These are phyloP conservation scores for Thraustochytrium striatum DNA, from an alignment of 352 stramenopile species.

Conservation along the genomic window DNA sequence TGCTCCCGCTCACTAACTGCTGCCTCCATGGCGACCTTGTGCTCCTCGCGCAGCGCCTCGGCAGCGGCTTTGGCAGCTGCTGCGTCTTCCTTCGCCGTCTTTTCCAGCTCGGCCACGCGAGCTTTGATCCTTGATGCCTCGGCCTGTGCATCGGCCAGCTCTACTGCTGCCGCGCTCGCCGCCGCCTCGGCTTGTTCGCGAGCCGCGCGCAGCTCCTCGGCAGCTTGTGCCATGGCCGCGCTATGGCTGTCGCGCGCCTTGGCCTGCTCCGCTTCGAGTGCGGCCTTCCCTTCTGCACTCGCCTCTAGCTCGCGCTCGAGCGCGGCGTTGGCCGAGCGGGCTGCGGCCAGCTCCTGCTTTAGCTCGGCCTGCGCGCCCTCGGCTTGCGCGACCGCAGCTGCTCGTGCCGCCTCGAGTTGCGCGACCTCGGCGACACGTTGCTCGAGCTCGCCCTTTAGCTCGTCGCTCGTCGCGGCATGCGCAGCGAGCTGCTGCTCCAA, in stretches of 20 bases:
- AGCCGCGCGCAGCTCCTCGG: not conserved
- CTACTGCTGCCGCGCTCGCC: not conserved
- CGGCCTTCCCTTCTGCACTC: not conserved
- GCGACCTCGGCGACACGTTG: not conserved
- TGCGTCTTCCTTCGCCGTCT: too few relatives aligned
- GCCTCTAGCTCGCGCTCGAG: conserved; percentile 2
- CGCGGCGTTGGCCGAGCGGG: not conserved
- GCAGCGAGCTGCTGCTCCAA: not conserved
- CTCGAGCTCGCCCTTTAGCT: not conserved
- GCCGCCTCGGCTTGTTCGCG: not conserved
- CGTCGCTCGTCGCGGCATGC: not conserved
- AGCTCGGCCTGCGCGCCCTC: not conserved
- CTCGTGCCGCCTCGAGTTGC: not conserved
- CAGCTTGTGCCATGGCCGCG: not conserved
- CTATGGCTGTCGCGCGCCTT: not conserved
- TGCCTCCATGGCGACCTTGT: too few relatives aligned
- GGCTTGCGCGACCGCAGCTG: not conserved
- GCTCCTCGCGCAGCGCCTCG: too few relatives aligned
- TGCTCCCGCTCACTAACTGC: too few relatives aligned
- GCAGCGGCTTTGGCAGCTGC: too few relatives aligned
- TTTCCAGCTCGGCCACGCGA: not conserved
- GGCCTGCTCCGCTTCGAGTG: not conserved
- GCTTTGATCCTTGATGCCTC: not conserved
- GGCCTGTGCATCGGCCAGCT: not conserved
- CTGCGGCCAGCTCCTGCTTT: not conserved